Conservation (phyloP, 768 basidiomycete species). For the Lactarius vividus region DNA sequence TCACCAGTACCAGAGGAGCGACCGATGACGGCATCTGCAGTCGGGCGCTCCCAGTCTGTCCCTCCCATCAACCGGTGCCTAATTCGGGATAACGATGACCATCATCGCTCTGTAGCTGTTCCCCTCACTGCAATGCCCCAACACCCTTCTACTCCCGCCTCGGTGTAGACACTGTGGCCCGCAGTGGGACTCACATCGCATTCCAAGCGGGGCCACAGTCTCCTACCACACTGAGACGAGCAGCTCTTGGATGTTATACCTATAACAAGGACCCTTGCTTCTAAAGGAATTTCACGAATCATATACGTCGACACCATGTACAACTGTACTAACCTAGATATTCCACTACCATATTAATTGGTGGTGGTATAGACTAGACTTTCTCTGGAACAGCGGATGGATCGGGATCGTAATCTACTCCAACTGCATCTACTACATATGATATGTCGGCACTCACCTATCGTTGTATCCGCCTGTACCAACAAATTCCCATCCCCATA, state of each 20-base stretch:
- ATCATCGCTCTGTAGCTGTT: slow-evolving; percentile 3
- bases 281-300: slow-evolving; percentile 4
- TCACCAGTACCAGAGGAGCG: slow-evolving; percentile 11
- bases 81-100: slow-evolving; percentile 18
- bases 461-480: neutral
- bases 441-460: neutral
- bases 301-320: slow-evolving; percentile 7
- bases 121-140: slow-evolving; percentile 10
- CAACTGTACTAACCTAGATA: slow-evolving; percentile 21
- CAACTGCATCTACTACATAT: slow-evolving; percentile 4
- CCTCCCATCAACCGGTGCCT: slow-evolving; percentile 17
- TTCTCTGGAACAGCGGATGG: slow-evolving; percentile 6
- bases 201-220: neutral
- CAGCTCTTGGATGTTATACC: neutral
- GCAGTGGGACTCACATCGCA: neutral
- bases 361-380: slow-evolving; percentile 23
- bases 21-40: slow-evolving; percentile 7
- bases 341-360: neutral
- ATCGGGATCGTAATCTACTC: neutral
- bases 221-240: neutral
- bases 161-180: slow-evolving; percentile 6
- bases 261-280: neutral
- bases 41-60: slow-evolving; percentile 21
- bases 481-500: neutral
- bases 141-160: slow-evolving; percentile 20